Evolutionary conservation across 1,284 basidiomycete genomes (phyloP).

Genomic region (Fistulinella cinereoalba): DNA sequence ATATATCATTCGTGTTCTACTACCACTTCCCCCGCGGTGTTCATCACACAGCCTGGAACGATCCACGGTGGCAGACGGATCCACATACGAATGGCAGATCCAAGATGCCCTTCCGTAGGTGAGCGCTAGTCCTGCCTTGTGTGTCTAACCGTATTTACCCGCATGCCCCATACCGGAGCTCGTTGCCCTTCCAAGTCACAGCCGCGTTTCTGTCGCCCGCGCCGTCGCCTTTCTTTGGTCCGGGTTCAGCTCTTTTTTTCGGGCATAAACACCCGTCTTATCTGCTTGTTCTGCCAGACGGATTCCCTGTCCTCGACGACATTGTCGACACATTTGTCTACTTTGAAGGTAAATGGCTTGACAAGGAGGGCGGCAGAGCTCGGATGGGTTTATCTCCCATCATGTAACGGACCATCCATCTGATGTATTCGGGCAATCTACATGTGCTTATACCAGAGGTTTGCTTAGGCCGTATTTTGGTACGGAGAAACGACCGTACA

Average conservation of each 20-base stretch:
- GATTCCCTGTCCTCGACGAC: conserved; percentile 32
- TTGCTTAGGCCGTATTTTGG: no score
- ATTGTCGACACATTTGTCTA: conserved; percentile 37
- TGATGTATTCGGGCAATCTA: no score
- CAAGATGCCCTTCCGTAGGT: conserved; percentile 26
- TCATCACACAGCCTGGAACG: conserved; percentile 23
- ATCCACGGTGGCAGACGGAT: conserved; percentile 22
- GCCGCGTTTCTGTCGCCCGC: conserved; percentile 7
- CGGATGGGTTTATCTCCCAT: conserved; percentile 7
- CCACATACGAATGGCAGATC: conserved; percentile 32
- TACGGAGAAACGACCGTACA: no score
- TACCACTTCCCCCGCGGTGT: no score
- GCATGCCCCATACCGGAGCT: conserved; percentile 13
- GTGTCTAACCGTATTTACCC: not conserved
- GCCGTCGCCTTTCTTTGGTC: conserved; percentile 34
- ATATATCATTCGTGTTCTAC: conserved; percentile 26
- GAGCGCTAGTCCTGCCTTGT: not conserved
- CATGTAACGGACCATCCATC: conserved; percentile 3
- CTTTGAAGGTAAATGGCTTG: conserved; percentile 31
- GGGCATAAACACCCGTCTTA: conserved; percentile 21
- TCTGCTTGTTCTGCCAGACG: conserved; percentile 30
- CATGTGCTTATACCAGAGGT: no score
- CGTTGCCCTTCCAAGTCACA: conserved; percentile 17
- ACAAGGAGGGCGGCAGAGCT: conserved; percentile 21
- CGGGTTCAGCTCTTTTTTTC: conserved; percentile 13